These are phyloP conservation scores for Daldinia grandis DNA, from an alignment of 495 filamentous ascomycete genomes.

Conservation along the genomic window DNA sequence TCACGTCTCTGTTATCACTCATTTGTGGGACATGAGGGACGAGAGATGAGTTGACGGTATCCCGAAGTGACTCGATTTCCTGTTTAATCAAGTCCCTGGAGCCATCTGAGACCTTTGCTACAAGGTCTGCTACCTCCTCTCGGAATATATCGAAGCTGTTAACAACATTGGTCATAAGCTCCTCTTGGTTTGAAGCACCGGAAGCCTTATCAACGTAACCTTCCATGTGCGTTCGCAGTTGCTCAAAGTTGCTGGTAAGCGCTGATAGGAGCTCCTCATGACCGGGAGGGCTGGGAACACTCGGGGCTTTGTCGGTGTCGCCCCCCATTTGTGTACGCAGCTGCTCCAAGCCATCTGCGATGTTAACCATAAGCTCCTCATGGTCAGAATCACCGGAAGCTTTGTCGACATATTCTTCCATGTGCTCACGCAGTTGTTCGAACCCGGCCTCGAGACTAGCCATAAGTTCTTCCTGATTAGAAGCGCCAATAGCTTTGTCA, in stretches of 20 bases:
- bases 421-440: constrained; percentile 75
- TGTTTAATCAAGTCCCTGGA: constrained; percentile 75
- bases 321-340: constrained; percentile 69
- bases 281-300: constrained; percentile 70
- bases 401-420: constrained; percentile 78
- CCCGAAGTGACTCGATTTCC: constrained; percentile 80
- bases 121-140: constrained; percentile 69
- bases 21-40: constrained; percentile 63
- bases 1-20: constrained; percentile 63
- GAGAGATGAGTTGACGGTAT: constrained; percentile 73
- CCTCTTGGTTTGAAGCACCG: constrained; percentile 74
- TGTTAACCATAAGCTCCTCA: constrained; percentile 70
- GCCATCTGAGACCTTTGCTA: constrained; percentile 52
- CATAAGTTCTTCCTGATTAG: constrained; percentile 79
- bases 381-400: constrained; percentile 72
- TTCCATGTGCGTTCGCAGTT: constrained; percentile 68
- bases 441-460: constrained; percentile 84
- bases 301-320: constrained; percentile 72
- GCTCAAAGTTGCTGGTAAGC: constrained; percentile 72
- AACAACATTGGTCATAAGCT: constrained; percentile 78
- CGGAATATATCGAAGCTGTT: constrained; percentile 76
- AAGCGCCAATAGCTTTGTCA: constrained; percentile 28
- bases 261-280: constrained; percentile 81
- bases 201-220: constrained; percentile 74
- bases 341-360: constrained; percentile 56